Conservation (phyloP, 805 yeast genomes). For the Nakazawaea ernobii region DNA sequence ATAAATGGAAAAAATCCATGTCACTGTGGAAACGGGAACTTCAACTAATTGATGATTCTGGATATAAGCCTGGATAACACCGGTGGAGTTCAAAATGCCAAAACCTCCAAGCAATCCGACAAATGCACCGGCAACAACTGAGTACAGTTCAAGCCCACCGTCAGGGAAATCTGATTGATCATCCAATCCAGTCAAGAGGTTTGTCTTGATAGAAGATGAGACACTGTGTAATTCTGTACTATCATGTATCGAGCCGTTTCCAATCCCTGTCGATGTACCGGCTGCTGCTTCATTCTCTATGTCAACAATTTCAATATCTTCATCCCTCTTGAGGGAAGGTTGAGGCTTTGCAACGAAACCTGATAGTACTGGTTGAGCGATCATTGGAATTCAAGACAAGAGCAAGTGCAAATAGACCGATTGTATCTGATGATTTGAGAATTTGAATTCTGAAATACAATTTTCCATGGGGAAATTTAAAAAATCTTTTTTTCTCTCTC, state of each 20-base stretch:
- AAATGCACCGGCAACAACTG: slow-evolving; percentile 35
- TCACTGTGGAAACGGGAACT: slow-evolving; percentile 40
- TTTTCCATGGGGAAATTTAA: too few relatives aligned
- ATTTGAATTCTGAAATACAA: too few relatives aligned
- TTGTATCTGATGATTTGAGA: too few relatives aligned
- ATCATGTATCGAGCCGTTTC: background rate
- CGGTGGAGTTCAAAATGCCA: slow-evolving; percentile 54
- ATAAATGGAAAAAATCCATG: slow-evolving; percentile 65
- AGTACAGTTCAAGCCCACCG: slow-evolving; percentile 33
- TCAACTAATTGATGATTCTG: slow-evolving; percentile 47
- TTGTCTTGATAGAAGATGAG: background rate
- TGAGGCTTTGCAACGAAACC: background rate
- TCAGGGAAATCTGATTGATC: slow-evolving; percentile 24
- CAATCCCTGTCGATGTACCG: background rate
- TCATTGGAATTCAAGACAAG: too few relatives aligned
- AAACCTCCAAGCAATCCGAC: slow-evolving; percentile 36
- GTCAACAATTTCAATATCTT: background rate
- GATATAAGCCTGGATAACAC: slow-evolving; percentile 59
- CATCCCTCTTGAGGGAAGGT: background rate
- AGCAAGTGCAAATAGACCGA: too few relatives aligned
- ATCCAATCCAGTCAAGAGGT: slow-evolving; percentile 5
- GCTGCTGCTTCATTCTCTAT: background rate
- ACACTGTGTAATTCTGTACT: background rate
- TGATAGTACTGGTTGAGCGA: too few relatives aligned
- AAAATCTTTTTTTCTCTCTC: too few relatives aligned